Percentiles rank a stretch among this genome's conserved stretches.
Evolutionary conservation across 2,329 filamentous ascomycete genomes (phyloP).

Genomic region (Diaporthe batatas): DNA sequence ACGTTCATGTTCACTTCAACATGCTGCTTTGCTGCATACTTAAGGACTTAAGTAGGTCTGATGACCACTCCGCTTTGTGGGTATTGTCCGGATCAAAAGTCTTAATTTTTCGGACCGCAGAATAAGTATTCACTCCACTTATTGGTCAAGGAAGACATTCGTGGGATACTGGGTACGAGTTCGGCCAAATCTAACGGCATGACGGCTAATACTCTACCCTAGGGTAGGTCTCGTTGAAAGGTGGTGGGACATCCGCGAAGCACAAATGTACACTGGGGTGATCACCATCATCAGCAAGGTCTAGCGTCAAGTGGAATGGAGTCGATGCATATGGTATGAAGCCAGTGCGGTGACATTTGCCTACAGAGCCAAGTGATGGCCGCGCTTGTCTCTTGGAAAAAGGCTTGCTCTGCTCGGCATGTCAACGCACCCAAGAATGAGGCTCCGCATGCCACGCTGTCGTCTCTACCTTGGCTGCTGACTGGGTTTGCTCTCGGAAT

Average conservation of each 20-base stretch:
- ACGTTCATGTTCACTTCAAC: neutral
- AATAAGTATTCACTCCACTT: too few relatives aligned
- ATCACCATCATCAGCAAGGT: too few relatives aligned
- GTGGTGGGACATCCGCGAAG: too few relatives aligned
- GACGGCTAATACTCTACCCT: too few relatives aligned
- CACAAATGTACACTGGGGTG: too few relatives aligned
- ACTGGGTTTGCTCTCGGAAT: neutral
- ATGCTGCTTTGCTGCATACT: too few relatives aligned
- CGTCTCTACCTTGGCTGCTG: neutral
- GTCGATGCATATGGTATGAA: neutral
- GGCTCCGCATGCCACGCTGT: slow-evolving; percentile 16
- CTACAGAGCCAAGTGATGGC: too few relatives aligned
- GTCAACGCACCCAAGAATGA: neutral
- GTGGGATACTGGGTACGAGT: neutral
- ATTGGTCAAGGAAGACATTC: neutral
- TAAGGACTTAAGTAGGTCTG: too few relatives aligned
- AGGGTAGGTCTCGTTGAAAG: too few relatives aligned
- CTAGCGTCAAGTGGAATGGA: too few relatives aligned
- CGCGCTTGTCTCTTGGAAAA: neutral
- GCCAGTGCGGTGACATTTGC: neutral
- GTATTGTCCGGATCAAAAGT: neutral
- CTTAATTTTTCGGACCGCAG: neutral
- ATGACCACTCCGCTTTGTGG: neutral
- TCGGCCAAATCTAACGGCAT: too few relatives aligned
- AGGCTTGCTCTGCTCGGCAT: neutral